These are phyloP conservation scores for Botryosphaeria dothidea DNA, from an alignment of 2,329 filamentous ascomycete species.

Conservation along the genomic window DNA sequence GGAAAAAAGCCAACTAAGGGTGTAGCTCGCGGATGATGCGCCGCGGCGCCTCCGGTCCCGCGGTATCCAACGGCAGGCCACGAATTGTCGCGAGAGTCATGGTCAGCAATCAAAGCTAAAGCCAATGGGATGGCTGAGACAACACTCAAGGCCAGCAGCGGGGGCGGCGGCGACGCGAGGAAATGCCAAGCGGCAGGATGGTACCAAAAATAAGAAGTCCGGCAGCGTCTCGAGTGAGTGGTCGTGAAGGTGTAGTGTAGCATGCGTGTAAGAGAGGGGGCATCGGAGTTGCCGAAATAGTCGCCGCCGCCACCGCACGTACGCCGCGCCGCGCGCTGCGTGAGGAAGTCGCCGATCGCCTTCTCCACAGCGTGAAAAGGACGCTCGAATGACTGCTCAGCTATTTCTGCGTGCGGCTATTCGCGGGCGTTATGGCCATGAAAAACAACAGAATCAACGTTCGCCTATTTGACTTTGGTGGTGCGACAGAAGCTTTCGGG, in stretches of 20 bases:
- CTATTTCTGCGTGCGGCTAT: neutral
- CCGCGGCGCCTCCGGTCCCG: neutral
- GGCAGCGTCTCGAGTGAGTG: too few relatives aligned
- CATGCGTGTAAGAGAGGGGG: neutral
- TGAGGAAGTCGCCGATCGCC: neutral
- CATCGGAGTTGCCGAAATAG: conserved; percentile 4
- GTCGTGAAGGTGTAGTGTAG: neutral
- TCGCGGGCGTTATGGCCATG: neutral
- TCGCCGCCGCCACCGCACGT: neutral
- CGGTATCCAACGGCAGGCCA: neutral
- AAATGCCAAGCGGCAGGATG: neutral
- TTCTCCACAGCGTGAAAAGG: neutral
- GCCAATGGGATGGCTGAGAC: neutral
- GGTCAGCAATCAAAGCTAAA: neutral
- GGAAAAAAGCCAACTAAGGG: neutral
- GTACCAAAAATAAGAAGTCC: too few relatives aligned
- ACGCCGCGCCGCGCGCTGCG: neutral
- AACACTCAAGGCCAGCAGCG: neutral
- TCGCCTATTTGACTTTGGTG: conserved; percentile 5
- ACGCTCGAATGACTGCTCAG: neutral
- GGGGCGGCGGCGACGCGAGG: neutral
- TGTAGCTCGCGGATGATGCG: conserved; percentile 4
- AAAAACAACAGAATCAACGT: neutral
- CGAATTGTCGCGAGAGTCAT: neutral
- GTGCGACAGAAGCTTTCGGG: neutral